Base-by-base conservation (phyloP, 2,329 filamentous ascomycete species). In the Penicillium brasilianum region DNA sequence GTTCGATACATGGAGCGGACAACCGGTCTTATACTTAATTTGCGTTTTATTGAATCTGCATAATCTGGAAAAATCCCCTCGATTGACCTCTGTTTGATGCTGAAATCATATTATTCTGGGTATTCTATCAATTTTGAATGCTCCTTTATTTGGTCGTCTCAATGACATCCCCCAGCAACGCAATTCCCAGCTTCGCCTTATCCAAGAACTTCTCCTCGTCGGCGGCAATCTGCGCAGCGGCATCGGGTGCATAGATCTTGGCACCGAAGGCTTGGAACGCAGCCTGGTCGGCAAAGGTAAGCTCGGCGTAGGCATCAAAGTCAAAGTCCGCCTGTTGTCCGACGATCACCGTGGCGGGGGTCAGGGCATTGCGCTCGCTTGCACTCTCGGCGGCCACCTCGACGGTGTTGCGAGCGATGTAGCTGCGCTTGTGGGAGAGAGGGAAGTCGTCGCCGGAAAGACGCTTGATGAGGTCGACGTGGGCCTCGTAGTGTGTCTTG, bases 181-280 rank as follows among this genome's bases (percentile, higher is more conserved):
- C 59, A 57, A 64, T 64, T 9, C 51, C 50, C 22, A 66, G 46
- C 62, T 58, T 66, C 16, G 61, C 58, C 41, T 59, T 62, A 54
- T 68, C 68, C 20, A 67, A 52, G 14, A 69, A 67, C 54, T 58
- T 49, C 57, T 70, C 67, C 61, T 70, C 68, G 18, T 69, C 67
- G 4, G 56, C 62, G 1, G 59, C 59, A 49, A 69, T 61, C 56
- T 63, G 44, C 18, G 60, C 59, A 6, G 64, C 66, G 20, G 39
- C 48, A 13, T 69, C 64, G 3, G 66, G 62, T 3, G 48, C 59
- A 30, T 60, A 57, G 4, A 66, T 20, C 36, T 64, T 68, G 0
- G 64, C 63, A 25, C 46, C 43, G 25, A 67, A 69, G 8, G 57
- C 59, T n/a, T 63, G 50, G 16, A 69, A 61, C 6, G 66, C 57